These are phyloP conservation scores for Fusarium verrucosum DNA, from an alignment of 2,329 filamentous ascomycete genomes.

Conservation along the genomic window DNA sequence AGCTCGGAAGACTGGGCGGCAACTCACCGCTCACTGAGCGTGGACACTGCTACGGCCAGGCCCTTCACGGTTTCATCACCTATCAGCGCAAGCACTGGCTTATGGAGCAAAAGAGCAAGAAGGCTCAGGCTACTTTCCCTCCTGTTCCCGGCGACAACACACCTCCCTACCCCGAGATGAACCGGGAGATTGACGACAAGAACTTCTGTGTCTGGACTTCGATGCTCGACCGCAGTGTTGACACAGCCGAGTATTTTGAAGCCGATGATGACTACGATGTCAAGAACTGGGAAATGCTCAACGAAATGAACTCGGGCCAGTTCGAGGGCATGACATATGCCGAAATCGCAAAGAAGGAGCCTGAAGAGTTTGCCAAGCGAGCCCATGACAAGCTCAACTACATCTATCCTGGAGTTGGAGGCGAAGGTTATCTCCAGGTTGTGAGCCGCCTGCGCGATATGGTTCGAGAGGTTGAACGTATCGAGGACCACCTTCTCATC, in stretches of 20 bases:
- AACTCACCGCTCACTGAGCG: slow-evolving; percentile 85
- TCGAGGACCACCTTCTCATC: slow-evolving; percentile 93
- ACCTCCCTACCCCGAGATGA: slow-evolving; percentile 89
- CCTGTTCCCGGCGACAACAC: slow-evolving; percentile 90
- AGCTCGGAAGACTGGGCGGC: slow-evolving; percentile 87
- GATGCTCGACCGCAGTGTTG: slow-evolving; percentile 89
- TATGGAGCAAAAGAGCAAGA: slow-evolving; percentile 80
- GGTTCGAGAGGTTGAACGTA: slow-evolving; percentile 96
- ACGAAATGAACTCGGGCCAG: slow-evolving; percentile 90
- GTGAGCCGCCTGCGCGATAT: slow-evolving; percentile 95
- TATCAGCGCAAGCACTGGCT: slow-evolving; percentile 84
- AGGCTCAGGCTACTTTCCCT: slow-evolving; percentile 82
- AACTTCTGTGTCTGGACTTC: slow-evolving; percentile 99
- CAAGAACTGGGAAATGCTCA: slow-evolving; percentile 98
- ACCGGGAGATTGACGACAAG: slow-evolving; percentile 76
- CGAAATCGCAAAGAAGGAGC: slow-evolving; percentile 81
- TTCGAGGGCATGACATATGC: slow-evolving; percentile 97
- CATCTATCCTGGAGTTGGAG: slow-evolving; percentile 93
- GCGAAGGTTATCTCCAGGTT: slow-evolving; percentile 95
- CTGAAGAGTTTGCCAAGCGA: slow-evolving; percentile 83
- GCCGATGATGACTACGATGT: slow-evolving; percentile 92
- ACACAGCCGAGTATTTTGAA: slow-evolving; percentile 90
- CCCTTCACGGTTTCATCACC: slow-evolving; percentile 85
- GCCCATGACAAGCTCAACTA: slow-evolving; percentile 91
- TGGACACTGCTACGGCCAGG: slow-evolving; percentile 80